These are phyloP conservation scores for Galeopsis tetrahit DNA, from an alignment of 257 asterid genomes.

Conservation along the genomic window DNA sequence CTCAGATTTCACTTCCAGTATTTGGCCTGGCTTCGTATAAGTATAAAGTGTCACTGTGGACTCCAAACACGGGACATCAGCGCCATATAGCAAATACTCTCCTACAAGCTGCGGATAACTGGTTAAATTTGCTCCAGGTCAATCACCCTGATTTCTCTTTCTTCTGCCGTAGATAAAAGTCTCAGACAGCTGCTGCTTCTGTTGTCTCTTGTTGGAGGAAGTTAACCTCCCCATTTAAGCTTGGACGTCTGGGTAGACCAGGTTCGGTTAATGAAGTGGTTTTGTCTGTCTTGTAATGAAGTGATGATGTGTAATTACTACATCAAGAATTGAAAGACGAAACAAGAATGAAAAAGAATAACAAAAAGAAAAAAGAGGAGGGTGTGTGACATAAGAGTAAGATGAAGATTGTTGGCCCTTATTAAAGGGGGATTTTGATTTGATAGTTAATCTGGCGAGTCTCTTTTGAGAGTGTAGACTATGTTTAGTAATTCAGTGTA, in stretches of 20 bases:
- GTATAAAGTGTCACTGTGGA: conserved; percentile 77
- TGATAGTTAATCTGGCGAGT: conserved; percentile 13
- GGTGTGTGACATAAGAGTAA: neutral
- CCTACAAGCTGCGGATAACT: conserved; percentile 70
- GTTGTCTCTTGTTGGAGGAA: conserved; percentile 24
- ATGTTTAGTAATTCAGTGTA: neutral
- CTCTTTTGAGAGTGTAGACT: conserved; percentile 16
- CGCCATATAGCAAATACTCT: conserved; percentile 58
- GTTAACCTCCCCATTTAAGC: conserved; percentile 3
- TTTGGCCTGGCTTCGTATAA: conserved; percentile 90
- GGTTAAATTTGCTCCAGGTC: conserved; percentile 63
- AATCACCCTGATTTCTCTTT: conserved; percentile 90
- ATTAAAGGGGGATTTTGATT: neutral
- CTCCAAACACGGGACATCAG: conserved; percentile 57
- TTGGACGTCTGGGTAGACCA: conserved; percentile 8
- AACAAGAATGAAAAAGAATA: neutral
- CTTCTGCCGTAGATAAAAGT: conserved; percentile 62
- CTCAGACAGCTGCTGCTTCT: neutral
- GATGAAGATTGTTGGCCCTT: neutral
- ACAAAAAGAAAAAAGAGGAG: neutral
- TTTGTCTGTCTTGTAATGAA: conserved; percentile 12
- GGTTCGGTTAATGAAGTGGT: conserved; percentile 21
- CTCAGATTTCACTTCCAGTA: conserved; percentile 68
- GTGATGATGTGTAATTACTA: neutral
- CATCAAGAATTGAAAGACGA: neutral